These are phyloP conservation scores for Ogataea nakhonphanomensis DNA, from an alignment of 805 yeast genomes.

Conservation along the genomic window DNA sequence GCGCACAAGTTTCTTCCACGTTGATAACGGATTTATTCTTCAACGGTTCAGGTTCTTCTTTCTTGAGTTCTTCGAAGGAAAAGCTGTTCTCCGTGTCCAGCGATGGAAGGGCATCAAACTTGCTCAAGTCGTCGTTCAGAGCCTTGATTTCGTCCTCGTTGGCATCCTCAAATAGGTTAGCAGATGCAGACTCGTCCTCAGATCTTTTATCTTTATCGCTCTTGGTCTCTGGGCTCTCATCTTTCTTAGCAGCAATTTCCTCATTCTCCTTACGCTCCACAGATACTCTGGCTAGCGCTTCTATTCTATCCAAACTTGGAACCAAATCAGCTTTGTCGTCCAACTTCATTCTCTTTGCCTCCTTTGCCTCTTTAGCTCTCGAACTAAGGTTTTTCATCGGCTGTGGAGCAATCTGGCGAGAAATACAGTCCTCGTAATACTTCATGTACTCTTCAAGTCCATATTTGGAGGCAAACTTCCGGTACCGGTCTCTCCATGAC, in stretches of 20 bases:
- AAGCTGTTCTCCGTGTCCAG: slow-evolving; percentile 17
- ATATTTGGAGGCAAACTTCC: slow-evolving; percentile 63
- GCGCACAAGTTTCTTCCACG: slow-evolving; percentile 20
- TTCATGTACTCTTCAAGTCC: slow-evolving; percentile 56
- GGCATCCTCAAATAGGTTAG: slow-evolving; percentile 32
- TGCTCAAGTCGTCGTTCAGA: slow-evolving; percentile 22
- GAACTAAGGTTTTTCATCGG: slow-evolving; percentile 59
- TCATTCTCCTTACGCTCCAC: slow-evolving; percentile 24
- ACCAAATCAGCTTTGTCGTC: slow-evolving; percentile 8
- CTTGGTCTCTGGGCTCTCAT: slow-evolving; percentile 5
- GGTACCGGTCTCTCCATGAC: slow-evolving; percentile 81
- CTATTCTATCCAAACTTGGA: slow-evolving; percentile 20
- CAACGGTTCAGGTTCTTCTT: slow-evolving; percentile 31
- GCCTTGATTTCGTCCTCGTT: slow-evolving; percentile 32
- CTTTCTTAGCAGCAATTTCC: slow-evolving; percentile 17
- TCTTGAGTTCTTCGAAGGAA: slow-evolving; percentile 22
- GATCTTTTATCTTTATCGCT: slow-evolving; percentile 7
- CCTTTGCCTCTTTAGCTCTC: slow-evolving; percentile 35
- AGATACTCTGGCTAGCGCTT: slow-evolving; percentile 29
- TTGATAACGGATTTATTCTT: slow-evolving; percentile 24
- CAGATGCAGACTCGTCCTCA: slow-evolving; percentile 19
- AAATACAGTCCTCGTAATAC: slow-evolving; percentile 46
- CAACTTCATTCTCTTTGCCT: slow-evolving; percentile 19
- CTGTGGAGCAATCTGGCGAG: slow-evolving; percentile 41
- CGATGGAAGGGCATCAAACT: slow-evolving; percentile 15